A percentile compares a stretch with the other conserved stretches of the same genome.
These are phyloP conservation scores for Candolleomyces efflorescens DNA, from an alignment of 768 basidiomycete genomes.

Conservation along the genomic window DNA sequence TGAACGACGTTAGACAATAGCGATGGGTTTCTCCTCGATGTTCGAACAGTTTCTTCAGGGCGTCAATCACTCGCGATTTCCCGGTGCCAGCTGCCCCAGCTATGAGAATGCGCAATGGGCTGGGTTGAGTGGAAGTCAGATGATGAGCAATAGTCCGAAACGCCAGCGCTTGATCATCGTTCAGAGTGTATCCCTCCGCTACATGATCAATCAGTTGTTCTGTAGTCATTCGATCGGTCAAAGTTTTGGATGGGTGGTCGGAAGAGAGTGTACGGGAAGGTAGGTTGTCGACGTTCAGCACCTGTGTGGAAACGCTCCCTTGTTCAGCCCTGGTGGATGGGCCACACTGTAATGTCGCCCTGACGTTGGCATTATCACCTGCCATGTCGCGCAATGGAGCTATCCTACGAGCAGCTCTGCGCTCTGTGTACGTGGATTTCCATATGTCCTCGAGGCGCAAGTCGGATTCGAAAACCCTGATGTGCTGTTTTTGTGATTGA, in stretches of 20 bases:
- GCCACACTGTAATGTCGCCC: not conserved
- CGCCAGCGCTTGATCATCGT: slow-evolving; percentile 25
- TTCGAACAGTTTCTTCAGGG: slow-evolving; percentile 27
- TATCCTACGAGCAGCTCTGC: not conserved
- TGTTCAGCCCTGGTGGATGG: not conserved
- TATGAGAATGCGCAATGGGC: slow-evolving; percentile 30
- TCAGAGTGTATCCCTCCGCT: not conserved
- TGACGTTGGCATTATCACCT: not conserved
- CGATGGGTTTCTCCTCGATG: slow-evolving; percentile 14
- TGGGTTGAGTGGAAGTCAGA: not conserved
- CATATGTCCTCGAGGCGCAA: not conserved
- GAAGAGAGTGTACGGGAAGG: too few species aligned
- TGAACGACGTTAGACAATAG: slow-evolving; percentile 28
- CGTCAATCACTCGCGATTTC: slow-evolving; percentile 35
- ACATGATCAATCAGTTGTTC: not conserved
- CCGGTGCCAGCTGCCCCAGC: slow-evolving; percentile 39
- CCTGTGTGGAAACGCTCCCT: not conserved
- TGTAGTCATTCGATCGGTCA: not conserved
- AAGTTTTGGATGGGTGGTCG: too few species aligned
- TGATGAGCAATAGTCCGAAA: slow-evolving; percentile 25
- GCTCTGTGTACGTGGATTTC: not conserved
- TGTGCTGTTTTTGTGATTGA: too few species aligned
- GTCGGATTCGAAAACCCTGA: too few species aligned
- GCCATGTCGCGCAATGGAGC: not conserved
- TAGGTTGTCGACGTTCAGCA: too few species aligned